Conservation (phyloP, 2,329 filamentous ascomycete genomes). For the Cercospora beticola region DNA sequence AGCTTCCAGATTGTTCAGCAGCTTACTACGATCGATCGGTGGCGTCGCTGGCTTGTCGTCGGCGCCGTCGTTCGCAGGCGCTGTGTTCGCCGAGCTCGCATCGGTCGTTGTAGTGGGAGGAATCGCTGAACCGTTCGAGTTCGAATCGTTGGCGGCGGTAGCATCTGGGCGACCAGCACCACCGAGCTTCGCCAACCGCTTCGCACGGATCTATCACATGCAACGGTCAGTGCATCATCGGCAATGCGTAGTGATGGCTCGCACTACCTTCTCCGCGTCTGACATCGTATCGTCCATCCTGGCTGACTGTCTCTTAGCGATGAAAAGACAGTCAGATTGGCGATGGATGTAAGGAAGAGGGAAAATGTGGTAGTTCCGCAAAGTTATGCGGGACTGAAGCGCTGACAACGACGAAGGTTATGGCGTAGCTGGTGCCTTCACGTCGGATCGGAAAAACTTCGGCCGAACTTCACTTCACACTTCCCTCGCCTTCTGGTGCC, state of each 20-base stretch:
- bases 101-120: conserved; percentile 24
- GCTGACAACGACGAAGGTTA: conserved; percentile 1
- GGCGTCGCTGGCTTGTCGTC: conserved; percentile 19
- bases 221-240: conserved; percentile 3
- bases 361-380: not conserved
- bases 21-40: conserved; percentile 23
- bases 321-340: not conserved
- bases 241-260: not conserved
- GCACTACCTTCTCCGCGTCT: conserved; percentile 50
- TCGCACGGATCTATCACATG: conserved; percentile 60
- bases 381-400: not conserved
- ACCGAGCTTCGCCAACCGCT: conserved; percentile 64
- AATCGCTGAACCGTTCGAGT: conserved; percentile 15
- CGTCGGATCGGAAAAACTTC: not conserved
- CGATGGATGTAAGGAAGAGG: not conserved
- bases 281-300: conserved; percentile 36
- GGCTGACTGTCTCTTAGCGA: not conserved
- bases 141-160: conserved; percentile 1
- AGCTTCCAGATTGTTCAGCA: conserved; percentile 34
- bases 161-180: conserved; percentile 36
- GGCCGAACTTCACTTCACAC: not conserved
- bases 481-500: not conserved
- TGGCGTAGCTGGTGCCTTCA: conserved; percentile 4
- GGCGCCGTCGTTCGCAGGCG: conserved; percentile 11
- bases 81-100: conserved; percentile 2